Percentiles rank a stretch among this genome's conserved stretches.
Conservation (phyloP, 345 rosid genomes). For the Dimocarpus longan region DNA sequence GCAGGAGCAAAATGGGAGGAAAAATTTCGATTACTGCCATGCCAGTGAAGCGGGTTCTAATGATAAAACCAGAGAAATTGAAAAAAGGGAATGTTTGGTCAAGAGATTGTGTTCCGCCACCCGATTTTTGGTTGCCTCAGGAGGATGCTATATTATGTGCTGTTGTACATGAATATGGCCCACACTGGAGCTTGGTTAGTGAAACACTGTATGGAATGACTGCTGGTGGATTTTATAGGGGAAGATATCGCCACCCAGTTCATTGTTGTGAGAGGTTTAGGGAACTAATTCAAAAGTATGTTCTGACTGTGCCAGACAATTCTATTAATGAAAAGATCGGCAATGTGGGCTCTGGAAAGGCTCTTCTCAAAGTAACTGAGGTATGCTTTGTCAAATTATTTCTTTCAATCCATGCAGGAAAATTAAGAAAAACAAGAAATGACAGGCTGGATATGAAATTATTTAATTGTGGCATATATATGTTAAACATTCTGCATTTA, state of each 20-base stretch:
- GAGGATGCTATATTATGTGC: slow-evolving; percentile 99
- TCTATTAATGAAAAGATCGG: slow-evolving; percentile 61
- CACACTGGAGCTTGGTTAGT: slow-evolving; percentile 86
- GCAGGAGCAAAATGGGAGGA: slow-evolving; percentile 78
- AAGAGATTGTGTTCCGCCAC: slow-evolving; percentile 87
- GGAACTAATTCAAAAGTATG: slow-evolving; percentile 76
- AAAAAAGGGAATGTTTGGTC: slow-evolving; percentile 93
- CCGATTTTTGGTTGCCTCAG: slow-evolving; percentile 93
- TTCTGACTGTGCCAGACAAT: slow-evolving; percentile 71
- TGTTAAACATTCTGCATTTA: too few relatives aligned
- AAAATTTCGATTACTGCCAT: slow-evolving; percentile 73
- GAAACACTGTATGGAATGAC: slow-evolving; percentile 83
- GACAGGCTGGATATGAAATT: background rate
- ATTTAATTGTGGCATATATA: slow-evolving; percentile 6
- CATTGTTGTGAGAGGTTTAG: slow-evolving; percentile 96
- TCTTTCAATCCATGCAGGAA: background rate
- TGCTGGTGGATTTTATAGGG: slow-evolving; percentile 93
- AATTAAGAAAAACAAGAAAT: background rate
- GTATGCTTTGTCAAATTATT: slow-evolving; percentile 45
- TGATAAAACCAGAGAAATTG: slow-evolving; percentile 87
- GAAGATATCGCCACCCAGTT: slow-evolving; percentile 90
- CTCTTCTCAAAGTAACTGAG: slow-evolving; percentile 94
- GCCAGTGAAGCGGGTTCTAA: slow-evolving; percentile 82
- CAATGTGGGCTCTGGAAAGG: slow-evolving; percentile 79
- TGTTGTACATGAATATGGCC: slow-evolving; percentile 96